Base-by-base conservation (phyloP, 2,329 filamentous ascomycete genomes). In the Xylariaceae sp. region DNA sequence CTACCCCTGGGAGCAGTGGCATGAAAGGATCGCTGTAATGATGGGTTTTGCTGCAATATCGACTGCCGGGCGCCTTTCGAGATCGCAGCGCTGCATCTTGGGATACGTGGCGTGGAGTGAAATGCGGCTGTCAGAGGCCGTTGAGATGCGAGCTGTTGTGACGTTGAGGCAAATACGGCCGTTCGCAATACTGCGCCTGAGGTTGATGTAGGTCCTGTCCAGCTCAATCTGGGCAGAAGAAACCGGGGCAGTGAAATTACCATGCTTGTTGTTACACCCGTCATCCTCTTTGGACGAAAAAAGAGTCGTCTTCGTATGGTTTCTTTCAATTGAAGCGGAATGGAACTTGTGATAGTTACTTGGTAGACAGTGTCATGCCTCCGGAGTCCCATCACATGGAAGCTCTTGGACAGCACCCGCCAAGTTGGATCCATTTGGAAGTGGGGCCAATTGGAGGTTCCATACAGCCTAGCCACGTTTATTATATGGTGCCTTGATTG, bases 11-110 rank as follows among this genome's bases (percentile, higher is more conserved):
- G 60, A 2, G 79, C 64, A 1, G 88, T 85, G 27, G 82, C 78
- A 65, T 90, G 86, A 64, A 96, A 92, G 0, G 73, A 68, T 48
- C 75, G 67, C 36, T 63, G 63, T 17, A 70, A 49, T 3, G 45
- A 42, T 0, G 62, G 62, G 42, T 62, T 60, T 29, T 55, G 45
- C 22, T 45, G 59, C 10, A 63, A 54, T 6, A 64, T 49, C 6
- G 58, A 54, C 4, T 45, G 37, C 33, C 52, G 41, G 14, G 41
- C 45, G 22, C 37, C 17, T 6, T 44, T 42, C 3, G 21, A 14
- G 16, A 27, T 48, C 16, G 37, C 20, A 17, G 47, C 27, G 32
- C 44, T 16, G 42, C 42, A 54, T 46, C 33, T 49, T 8, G 53
- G 37, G 3, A 40, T 25, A 29, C 27, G 49, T 42, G 36, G 57